Evolutionary conservation across 2,329 filamentous ascomycete species (phyloP).

Genomic region (Alternaria hordeiaustralica): DNA sequence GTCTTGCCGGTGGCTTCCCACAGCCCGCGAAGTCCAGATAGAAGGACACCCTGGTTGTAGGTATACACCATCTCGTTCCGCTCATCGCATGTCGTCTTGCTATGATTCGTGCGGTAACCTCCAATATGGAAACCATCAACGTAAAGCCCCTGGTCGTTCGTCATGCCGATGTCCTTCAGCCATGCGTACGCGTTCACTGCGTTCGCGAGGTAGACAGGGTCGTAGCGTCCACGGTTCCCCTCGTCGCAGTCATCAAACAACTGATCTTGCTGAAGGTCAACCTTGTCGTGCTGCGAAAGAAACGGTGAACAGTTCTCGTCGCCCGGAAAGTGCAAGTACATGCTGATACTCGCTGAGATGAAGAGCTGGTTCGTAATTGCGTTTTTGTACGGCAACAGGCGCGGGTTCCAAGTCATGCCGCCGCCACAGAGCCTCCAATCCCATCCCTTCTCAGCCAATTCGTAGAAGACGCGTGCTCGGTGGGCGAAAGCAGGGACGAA

Average conservation of each 20-base stretch:
- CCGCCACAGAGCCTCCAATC: conserved; percentile 80
- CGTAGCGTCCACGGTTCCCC: conserved; percentile 42
- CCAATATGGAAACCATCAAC: conserved; percentile 88
- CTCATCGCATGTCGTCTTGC: conserved; percentile 76
- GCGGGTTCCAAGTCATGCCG: conserved; percentile 90
- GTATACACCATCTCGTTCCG: conserved; percentile 91
- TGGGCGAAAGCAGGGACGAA: conserved; percentile 82
- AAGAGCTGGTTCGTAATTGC: conserved; percentile 94
- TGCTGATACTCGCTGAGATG: conserved; percentile 81
- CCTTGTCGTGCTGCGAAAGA: conserved; percentile 42
- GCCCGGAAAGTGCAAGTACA: conserved; percentile 90
- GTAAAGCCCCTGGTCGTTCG: conserved; percentile 74
- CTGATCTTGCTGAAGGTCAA: not conserved
- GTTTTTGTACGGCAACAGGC: conserved; percentile 82
- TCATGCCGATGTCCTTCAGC: conserved; percentile 83
- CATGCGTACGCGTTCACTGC: conserved; percentile 81
- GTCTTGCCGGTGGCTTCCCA: conserved; percentile 78
- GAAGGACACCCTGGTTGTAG: conserved; percentile 91
- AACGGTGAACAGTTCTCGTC: conserved; percentile 78
- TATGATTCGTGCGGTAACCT: conserved; percentile 61
- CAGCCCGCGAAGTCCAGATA: conserved; percentile 80
- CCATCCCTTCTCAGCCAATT: conserved; percentile 80
- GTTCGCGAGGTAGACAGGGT: conserved; percentile 72
- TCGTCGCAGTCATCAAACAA: conserved; percentile 18
- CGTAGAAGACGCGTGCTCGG: conserved; percentile 84